Percentiles rank a stretch among this genome's conserved stretches.
These are phyloP conservation scores for Debaryomyces fabryi DNA, from an alignment of 1,139 yeast genomes.

Conservation along the genomic window DNA sequence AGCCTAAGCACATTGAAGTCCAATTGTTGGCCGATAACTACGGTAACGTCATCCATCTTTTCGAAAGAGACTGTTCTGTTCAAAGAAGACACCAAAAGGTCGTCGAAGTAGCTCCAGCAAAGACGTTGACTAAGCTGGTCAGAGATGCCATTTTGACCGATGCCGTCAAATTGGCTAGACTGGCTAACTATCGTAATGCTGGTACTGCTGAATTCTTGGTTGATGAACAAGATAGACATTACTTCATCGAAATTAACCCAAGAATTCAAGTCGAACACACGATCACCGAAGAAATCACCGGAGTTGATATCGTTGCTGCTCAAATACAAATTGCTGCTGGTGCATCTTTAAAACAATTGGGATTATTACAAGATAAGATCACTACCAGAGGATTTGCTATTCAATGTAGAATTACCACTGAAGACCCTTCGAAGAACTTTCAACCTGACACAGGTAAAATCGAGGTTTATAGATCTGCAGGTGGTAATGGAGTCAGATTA, in stretches of 20 bases:
- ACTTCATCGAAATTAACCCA: conserved; percentile 97
- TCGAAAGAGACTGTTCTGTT: conserved; percentile 98
- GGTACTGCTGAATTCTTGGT: conserved; percentile 99
- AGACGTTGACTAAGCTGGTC: conserved; percentile 76
- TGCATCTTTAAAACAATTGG: conserved; percentile 88
- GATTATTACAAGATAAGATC: conserved; percentile 90
- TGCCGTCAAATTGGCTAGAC: conserved; percentile 88
- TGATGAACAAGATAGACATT: conserved; percentile 91
- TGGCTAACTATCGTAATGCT: conserved; percentile 92
- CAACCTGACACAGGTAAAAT: conserved; percentile 99
- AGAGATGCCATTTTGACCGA: conserved; percentile 92
- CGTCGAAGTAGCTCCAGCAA: conserved; percentile 99
- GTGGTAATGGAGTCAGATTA: conserved; percentile 98
- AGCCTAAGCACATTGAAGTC: conserved; percentile 97
- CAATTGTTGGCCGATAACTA: conserved; percentile 92
- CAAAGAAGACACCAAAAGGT: conserved; percentile 99
- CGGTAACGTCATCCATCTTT: conserved; percentile 93
- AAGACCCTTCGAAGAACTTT: conserved; percentile 94
- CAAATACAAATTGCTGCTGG: conserved; percentile 99
- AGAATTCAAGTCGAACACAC: conserved; percentile 99
- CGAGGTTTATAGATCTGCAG: conserved; percentile 97
- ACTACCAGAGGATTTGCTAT: conserved; percentile 97
- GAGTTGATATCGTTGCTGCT: conserved; percentile 97
- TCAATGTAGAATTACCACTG: conserved; percentile 99
- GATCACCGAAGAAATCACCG: conserved; percentile 97